Conservation (phyloP, 2,329 filamentous ascomycete species). For the Epichloe sp. region DNA sequence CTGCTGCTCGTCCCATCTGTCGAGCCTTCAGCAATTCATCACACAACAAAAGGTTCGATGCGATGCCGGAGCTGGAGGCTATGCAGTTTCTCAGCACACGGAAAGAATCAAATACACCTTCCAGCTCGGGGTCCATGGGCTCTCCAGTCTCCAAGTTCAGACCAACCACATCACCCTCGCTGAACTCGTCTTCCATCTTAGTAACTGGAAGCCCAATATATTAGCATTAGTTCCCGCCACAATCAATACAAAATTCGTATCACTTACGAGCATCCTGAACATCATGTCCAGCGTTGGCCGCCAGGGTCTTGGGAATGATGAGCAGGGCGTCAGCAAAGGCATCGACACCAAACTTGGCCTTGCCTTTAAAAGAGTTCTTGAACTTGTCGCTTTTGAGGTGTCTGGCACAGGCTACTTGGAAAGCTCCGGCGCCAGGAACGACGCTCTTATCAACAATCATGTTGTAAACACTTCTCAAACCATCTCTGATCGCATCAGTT, state of each 20-base stretch:
- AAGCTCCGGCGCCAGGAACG: slow-evolving; percentile 85
- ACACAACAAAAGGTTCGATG: slow-evolving; percentile 85
- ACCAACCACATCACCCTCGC: slow-evolving; percentile 74
- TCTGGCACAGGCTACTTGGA: slow-evolving; percentile 84
- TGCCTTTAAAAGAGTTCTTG: slow-evolving; percentile 85
- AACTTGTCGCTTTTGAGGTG: slow-evolving; percentile 82
- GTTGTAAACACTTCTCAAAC: slow-evolving; percentile 93
- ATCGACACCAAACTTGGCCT: slow-evolving; percentile 89
- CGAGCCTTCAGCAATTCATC: slow-evolving; percentile 96
- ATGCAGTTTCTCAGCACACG: slow-evolving; percentile 87
- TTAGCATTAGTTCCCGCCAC: slow-evolving; percentile 8
- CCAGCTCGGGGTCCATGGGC: slow-evolving; percentile 87
- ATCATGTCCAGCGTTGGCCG: slow-evolving; percentile 90
- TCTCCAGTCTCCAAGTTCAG: slow-evolving; percentile 77
- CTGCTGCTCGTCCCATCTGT: slow-evolving; percentile 67
- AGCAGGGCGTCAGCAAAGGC: slow-evolving; percentile 92
- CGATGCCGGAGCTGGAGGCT: slow-evolving; percentile 87
- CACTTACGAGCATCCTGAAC: slow-evolving; percentile 84
- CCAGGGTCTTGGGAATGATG: slow-evolving; percentile 93
- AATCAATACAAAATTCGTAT: slow-evolving; percentile 1
- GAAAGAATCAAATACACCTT: slow-evolving; percentile 93
- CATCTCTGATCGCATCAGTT: slow-evolving; percentile 90
- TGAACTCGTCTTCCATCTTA: slow-evolving; percentile 70
- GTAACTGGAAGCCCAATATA: slow-evolving; percentile 45
- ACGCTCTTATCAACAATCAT: slow-evolving; percentile 98